These are phyloP conservation scores for Aspergillus intermedius DNA, from an alignment of 2,329 filamentous ascomycete genomes.

Conservation along the genomic window DNA sequence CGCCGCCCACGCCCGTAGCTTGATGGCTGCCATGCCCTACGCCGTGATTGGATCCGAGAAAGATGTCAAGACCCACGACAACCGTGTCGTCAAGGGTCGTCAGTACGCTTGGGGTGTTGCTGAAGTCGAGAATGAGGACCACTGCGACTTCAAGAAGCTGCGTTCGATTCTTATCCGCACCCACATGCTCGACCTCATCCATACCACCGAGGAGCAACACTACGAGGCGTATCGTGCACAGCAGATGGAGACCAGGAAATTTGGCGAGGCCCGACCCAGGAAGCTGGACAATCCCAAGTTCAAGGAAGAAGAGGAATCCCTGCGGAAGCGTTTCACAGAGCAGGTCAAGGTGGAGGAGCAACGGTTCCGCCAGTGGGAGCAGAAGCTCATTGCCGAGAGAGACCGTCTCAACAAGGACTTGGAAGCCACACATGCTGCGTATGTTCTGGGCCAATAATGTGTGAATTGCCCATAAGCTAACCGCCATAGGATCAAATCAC, in stretches of 20 bases:
- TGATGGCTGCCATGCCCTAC: slow-evolving; percentile 97
- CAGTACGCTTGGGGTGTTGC: slow-evolving; percentile 99
- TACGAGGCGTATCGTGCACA: slow-evolving; percentile 98
- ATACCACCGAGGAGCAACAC: slow-evolving; percentile 98
- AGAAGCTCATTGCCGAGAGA: slow-evolving; percentile 98
- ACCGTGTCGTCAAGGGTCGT: slow-evolving; percentile 95
- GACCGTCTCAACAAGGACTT: slow-evolving; percentile 99
- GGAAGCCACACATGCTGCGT: slow-evolving; percentile 87
- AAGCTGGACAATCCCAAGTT: slow-evolving; percentile 99
- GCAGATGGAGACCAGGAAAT: slow-evolving; percentile 99
- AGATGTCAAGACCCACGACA: slow-evolving; percentile 93
- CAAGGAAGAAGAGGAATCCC: slow-evolving; percentile 98
- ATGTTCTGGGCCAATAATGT: slow-evolving; percentile 20
- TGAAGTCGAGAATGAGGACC: slow-evolving; percentile 98
- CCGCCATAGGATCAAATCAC: slow-evolving; percentile 41
- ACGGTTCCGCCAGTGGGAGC: slow-evolving; percentile 98
- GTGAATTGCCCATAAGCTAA: slow-evolving; percentile 19
- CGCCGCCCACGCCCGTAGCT: slow-evolving; percentile 84
- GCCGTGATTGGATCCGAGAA: slow-evolving; percentile 98
- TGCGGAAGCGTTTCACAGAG: slow-evolving; percentile 98
- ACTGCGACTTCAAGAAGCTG: slow-evolving; percentile 99
- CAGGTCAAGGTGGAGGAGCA: slow-evolving; percentile 99
- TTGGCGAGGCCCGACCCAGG: slow-evolving; percentile 90
- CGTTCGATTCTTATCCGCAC: slow-evolving; percentile 97
- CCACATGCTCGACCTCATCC: slow-evolving; percentile 99